Evolutionary conservation across 192 early-diverging fungal species (phyloP), one percentile per base, ranked within the genome.

Genomic region (Rhizophagus sp.): DNA sequence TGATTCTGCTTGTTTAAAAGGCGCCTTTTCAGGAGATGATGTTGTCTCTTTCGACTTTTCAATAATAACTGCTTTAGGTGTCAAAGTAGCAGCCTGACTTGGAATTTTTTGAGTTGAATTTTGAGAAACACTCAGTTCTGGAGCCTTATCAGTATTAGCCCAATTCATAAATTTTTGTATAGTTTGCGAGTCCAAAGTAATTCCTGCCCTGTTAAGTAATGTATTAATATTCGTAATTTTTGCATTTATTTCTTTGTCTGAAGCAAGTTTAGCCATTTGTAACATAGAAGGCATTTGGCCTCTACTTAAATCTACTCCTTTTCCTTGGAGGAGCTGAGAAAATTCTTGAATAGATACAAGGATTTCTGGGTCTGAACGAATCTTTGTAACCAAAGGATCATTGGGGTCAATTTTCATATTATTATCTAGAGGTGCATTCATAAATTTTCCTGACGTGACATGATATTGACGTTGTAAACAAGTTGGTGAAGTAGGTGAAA

Each of bases 221-320:
- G 17, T 25, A 72, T 72, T 47, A 12, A 72, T n/a, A 25, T 10
- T 10, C 17, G 9, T 41, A n/a, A 72, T 34, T 49, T 47, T 72
- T 49, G 22, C 7, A 24, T 12, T 34, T 47, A 72, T 44, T 24
- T 72, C 41, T 47, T 72, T 41, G 50, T 72, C 70, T 12, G 39
- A n/a, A 10, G 70, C 70, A 11, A 72, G 44, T 22, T 72, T 72
- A 13, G 70, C 41, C 70, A 72, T 50, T 72, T 72, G 70, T n/a
- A 72, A 34, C 36, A 72, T 47, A n/a, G 70, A 72, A 47, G 41
- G 70, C 70, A 41, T 47, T 72, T 72, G 41, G 27, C 70, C 70
- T 11, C 6, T 72, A 47, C 22, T 72, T 25, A 72, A 3, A 25
- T 72, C 70, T 4, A 72, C n/a, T 13, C 70, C 70, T 71, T 71